phyloP scores from a whole-genome alignment of 1,139 yeast species.

The Lodderomyces parapsilosis region DNA sequence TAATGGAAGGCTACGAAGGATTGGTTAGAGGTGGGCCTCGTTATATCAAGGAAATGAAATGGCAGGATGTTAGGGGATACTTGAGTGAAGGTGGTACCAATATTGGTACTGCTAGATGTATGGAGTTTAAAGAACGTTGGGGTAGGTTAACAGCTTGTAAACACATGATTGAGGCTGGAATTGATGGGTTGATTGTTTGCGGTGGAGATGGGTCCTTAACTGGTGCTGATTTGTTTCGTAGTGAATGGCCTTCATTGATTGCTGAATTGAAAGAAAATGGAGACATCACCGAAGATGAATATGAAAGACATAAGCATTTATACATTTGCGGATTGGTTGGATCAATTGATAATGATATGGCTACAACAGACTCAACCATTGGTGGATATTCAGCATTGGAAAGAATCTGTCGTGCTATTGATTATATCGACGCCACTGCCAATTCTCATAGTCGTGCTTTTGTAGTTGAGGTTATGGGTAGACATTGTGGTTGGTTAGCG shows the following conservation, averaged over 20 bases:
- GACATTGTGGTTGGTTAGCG: conserved; percentile 89
- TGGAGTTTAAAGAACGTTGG: conserved; percentile 62
- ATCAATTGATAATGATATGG: conserved; percentile 82
- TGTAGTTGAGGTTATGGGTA: conserved; percentile 86
- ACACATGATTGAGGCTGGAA: conserved; percentile 68
- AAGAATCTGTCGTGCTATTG: conserved; percentile 74
- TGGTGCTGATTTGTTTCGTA: conserved; percentile 76
- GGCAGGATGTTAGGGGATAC: conserved; percentile 80
- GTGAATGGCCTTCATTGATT: conserved; percentile 77
- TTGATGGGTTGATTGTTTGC: conserved; percentile 76
- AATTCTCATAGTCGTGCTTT: conserved; percentile 81
- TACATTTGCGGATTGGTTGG: conserved; percentile 80
- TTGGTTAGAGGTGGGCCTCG: conserved; percentile 65
- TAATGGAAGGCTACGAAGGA: conserved; percentile 79
- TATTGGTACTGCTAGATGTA: conserved; percentile 79
- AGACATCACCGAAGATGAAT: conserved; percentile 50
- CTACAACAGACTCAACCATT: conserved; percentile 77
- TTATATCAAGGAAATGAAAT: conserved; percentile 61
- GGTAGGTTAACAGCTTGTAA: conserved; percentile 70
- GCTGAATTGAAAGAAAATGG: conserved; percentile 54
- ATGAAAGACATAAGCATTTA: conserved; percentile 52
- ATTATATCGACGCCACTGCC: conserved; percentile 82
- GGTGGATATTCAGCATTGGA: conserved; percentile 80
- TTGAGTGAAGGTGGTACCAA: conserved; percentile 76
- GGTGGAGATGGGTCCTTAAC: conserved; percentile 88